Evolutionary conservation across 148 eudicot species (phyloP).

Genomic region (Euryodendron excelsum): DNA sequence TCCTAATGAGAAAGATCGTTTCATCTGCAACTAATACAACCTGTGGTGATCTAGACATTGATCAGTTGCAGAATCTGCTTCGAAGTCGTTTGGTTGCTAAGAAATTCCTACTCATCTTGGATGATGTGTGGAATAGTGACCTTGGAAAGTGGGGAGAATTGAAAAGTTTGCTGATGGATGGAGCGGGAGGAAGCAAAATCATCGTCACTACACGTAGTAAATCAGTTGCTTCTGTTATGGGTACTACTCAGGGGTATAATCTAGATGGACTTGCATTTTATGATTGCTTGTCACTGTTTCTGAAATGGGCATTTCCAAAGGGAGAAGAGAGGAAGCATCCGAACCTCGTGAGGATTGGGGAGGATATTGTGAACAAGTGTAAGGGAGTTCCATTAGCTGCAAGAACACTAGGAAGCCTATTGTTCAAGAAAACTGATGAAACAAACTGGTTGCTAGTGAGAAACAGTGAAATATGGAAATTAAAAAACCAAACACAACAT

Average conservation of each 20-base stretch:
- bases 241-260: not conserved
- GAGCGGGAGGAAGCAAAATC: not conserved
- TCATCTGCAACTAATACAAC: not conserved
- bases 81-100: not conserved
- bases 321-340: not conserved
- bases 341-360: not conserved
- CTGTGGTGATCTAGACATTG: not conserved
- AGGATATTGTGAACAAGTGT: conserved; percentile 1
- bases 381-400: not conserved
- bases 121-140: not conserved
- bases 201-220: conserved; percentile 5
- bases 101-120: not conserved
- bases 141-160: not conserved
- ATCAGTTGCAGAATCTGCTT: not conserved
- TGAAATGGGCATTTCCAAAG: not conserved
- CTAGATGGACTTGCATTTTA: not conserved
- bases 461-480: not conserved
- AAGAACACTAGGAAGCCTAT: not conserved
- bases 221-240: not conserved
- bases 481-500: not conserved
- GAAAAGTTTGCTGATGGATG: not conserved
- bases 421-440: not conserved
- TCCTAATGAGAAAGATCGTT: not conserved
- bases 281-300: not conserved
- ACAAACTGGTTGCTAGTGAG: not conserved